phyloP scores from a whole-genome alignment of 148 eudicot genomes.

The Cornus florida region DNA sequence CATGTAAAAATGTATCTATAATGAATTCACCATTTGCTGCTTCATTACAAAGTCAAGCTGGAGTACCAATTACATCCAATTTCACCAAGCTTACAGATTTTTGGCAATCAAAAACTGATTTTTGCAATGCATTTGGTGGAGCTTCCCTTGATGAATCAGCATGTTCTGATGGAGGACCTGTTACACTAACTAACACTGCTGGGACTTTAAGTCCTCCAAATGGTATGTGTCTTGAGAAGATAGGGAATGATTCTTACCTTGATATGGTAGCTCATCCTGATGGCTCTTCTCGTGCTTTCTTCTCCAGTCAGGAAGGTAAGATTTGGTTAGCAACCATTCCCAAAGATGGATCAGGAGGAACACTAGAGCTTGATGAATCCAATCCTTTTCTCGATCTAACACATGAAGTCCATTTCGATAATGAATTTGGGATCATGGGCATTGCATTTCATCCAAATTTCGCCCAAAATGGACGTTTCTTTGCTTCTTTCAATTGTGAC shows the following conservation, averaged over 20 bases:
- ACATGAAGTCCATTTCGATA: constrained; percentile 65
- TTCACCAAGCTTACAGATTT: constrained; percentile 48
- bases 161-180: constrained; percentile 62
- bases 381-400: constrained; percentile 74
- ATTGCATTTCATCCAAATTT: constrained; percentile 83
- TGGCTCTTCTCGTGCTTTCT: constrained; percentile 80
- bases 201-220: constrained; percentile 30
- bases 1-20: constrained; percentile 62
- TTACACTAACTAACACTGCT: constrained; percentile 41
- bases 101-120: constrained; percentile 61
- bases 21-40: constrained; percentile 66
- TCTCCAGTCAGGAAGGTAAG: constrained; percentile 66
- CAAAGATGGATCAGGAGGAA: constrained; percentile 47
- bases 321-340: constrained; percentile 76
- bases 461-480: constrained; percentile 70
- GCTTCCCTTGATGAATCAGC: constrained; percentile 45
- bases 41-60: constrained; percentile 47
- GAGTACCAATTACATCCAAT: constrained; percentile 32
- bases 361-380: constrained; percentile 61
- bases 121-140: constrained; percentile 71
- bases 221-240: constrained; percentile 82
- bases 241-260: constrained; percentile 76
- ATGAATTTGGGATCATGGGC: constrained; percentile 69
- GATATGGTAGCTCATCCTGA: constrained; percentile 78
- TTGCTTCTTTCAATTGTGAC: constrained; percentile 85